Conservation (phyloP, 257 asterid species). For the Parsonsia alboflavescens region DNA sequence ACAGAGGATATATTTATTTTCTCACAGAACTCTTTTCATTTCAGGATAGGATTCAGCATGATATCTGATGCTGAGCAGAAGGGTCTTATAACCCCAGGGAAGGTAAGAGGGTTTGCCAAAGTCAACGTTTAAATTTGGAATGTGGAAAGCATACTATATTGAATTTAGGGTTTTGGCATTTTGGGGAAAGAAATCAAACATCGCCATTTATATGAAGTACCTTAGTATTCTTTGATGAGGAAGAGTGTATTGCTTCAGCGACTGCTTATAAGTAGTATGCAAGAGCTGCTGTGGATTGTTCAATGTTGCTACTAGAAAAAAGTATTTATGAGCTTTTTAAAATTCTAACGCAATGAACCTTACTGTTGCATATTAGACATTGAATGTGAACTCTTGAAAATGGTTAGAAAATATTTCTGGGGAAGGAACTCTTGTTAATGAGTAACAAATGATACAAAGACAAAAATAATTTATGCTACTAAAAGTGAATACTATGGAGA, state of each 20-base stretch:
- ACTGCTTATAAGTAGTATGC: background rate
- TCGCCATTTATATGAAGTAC: background rate
- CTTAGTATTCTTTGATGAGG: background rate
- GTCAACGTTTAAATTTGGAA: background rate
- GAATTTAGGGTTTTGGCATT: background rate
- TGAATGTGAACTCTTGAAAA: background rate
- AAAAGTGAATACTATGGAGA: background rate
- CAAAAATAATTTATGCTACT: background rate
- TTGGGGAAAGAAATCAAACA: background rate
- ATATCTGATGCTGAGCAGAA: conserved; percentile 84
- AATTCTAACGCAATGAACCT: background rate
- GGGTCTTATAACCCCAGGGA: conserved; percentile 86
- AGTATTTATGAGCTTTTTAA: background rate
- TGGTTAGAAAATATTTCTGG: too few species aligned
- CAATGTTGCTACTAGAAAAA: background rate
- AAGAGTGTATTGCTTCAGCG: background rate
- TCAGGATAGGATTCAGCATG: conserved; percentile 96
- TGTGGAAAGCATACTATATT: background rate
- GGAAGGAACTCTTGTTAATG: too few species aligned
- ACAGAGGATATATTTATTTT: conserved; percentile 1
- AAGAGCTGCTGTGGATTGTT: background rate
- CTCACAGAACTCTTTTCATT: conserved; percentile 26
- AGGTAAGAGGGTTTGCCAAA: conserved; percentile 44
- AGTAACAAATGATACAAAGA: background rate
- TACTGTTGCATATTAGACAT: background rate